Base-by-base conservation (phyloP, 2,329 filamentous ascomycete genomes). In the Verticillium tricorpus region DNA sequence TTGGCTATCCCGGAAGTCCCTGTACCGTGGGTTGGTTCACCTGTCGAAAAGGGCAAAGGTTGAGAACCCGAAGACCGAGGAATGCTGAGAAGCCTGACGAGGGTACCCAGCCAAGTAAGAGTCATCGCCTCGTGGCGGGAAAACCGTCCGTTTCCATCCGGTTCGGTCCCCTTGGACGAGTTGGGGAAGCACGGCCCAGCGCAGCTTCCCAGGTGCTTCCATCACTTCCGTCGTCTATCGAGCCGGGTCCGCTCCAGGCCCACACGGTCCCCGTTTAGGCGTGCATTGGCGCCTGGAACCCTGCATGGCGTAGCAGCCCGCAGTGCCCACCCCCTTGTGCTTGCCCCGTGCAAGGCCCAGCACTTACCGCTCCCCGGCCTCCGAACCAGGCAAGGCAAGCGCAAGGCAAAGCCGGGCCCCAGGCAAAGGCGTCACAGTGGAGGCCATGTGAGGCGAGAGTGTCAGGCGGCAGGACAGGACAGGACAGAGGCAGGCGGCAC, bases 231-330 rank as follows among this genome's bases (percentile, higher is more conserved):
- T 50, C 45, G 45, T 50, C 45, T 22, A 50, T 50, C 45, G 45
- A 50, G 19, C 45, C 45, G 45, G 45, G 45, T 50, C 54, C 54
- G 54, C 54, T 32, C 28, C 54, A 34, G 31, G 31, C 54, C 54
- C 54, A 56, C 54, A 56, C 54, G 14, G 54, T 56, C 54, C 31
- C 54, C 54, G 31, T 56, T 56, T 56, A 56, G 54, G 54, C 54
- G 25, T 56, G 54, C 54, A 56, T 56, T 56, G 54, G 54, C 54
- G 54, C 54, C 54, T 56, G 25, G 31, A 31, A 56, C 54, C 54
- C 54, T 56, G 54, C 54, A 56, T 56, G 45, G 45, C 17, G 25
- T 56, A 31, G 14, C 54, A 32, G 25, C 25, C 25, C 54, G 25
- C 25, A 56, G 54, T 56, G 31, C 28, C 54, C 54, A 56, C 54